Base-by-base conservation (phyloP, 306 rosid species). In the Fagus sylvatica region DNA sequence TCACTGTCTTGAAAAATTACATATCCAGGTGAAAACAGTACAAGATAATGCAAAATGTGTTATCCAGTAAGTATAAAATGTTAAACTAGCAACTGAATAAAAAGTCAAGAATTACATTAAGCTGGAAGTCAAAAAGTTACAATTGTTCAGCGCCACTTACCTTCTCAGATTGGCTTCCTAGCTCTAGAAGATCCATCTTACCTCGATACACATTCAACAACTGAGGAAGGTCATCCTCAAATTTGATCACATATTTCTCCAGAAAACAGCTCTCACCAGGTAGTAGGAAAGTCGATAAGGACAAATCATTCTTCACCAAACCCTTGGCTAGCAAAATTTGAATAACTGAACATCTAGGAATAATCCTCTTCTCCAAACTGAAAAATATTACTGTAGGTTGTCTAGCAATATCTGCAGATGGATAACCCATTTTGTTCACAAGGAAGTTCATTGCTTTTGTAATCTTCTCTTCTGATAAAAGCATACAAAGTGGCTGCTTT, bases 321-420 rank as follows among this genome's bases (percentile, higher is more conserved):
- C 89, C 86, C 42, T 85, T 73, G 12, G 30, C 22, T 13, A 34
- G 17, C 77, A 82, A 59, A 79, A 76, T 74, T 61, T 54, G 32
- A 11, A 82, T 42, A 69, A 79, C 84, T 7, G 48, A 82, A 37
- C 76, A 72, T 68, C 86, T 79, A 3, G 82, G 84, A 7, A 75
- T 28, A 2, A 60, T 85, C 53, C 82, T 66, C 82, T 54, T 82
- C 76, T 85, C 77, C 76, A 81, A 67, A 57, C 75, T 85, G 74
- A 49, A 76, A 39, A 28, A 0, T 51, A 82, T 13, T 36, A 76
- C 30, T 2, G 1, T 13, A 0, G 86, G 80, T 13, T 33, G 19
- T 8, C n/a, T 76, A 0, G 75, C 74, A 61, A 85, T 72, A 12
- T 16, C 16, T 10, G 17, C 37, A 0, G 78, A 30, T 1, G 70